Base-by-base conservation (phyloP, 192 early-diverging fungal genomes). In the Entomortierella parvispora region DNA sequence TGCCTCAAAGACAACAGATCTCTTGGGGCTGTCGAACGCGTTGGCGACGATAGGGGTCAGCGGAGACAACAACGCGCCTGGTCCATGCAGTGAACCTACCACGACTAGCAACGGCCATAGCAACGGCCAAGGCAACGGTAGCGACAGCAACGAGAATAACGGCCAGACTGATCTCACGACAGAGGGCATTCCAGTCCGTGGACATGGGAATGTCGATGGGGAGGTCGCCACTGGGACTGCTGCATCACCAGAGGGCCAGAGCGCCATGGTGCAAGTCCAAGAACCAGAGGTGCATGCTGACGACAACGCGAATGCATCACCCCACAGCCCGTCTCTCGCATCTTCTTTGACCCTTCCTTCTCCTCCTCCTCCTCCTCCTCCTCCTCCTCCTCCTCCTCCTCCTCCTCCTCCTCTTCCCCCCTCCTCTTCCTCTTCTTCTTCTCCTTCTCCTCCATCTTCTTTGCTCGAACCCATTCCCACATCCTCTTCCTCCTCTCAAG, bases 1-100 rank as follows among this genome's bases (percentile, higher is more conserved):
- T 7, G 66, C 66, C 49, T 40, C 47, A 3, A 45, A 29, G 12
- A 63, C 61, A 6, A 68, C 57, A 4, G 66, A 68, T 40, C 46
- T 52, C 11, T 47, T 68, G 25, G 66, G 66, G 5, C 37, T 40
- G 12, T 12, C 57, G 11, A 46, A 17, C 8, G 26, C 23, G 12
- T 22, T 23, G 20, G 43, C 43, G 18, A 17, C 58, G 25, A 17
- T 28, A 40, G 58, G 58, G 25, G 9, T 25, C 11, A 45, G 58
- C 42, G 9, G 2, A n/a, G n/a, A n/a, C n/a, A n/a, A n/a, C n/a
- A n/a, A n/a, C n/a, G n/a, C n/a, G n/a, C n/a, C n/a, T n/a, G n/a
- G n/a, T n/a, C n/a, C n/a, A n/a, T n/a, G 20, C 4, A 23, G 18
- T 17, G n/a, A 37, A 14, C 4, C 23, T 33, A 37, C 4, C 29